Evolutionary conservation across 352 stramenopile species (phyloP).

Genomic region (Phytopythium litorale): DNA sequence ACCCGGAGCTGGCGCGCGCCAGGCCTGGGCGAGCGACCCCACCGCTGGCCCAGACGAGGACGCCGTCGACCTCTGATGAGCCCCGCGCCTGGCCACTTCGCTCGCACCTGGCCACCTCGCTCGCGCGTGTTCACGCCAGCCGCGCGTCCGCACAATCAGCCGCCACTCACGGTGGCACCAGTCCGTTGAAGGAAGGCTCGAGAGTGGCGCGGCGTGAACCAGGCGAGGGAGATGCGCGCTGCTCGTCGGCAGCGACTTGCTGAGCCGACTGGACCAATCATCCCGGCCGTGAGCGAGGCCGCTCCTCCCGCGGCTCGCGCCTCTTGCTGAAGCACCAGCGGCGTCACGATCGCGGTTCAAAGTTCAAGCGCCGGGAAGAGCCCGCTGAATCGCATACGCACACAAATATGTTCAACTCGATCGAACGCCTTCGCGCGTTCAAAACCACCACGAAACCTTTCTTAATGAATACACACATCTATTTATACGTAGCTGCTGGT

Average conservation of each 20-base stretch:
- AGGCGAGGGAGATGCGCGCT: constrained; percentile 1
- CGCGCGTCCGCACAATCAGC: background rate
- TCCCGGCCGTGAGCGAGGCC: too few relatives aligned
- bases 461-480: background rate
- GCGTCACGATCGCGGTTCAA: constrained; percentile 7
- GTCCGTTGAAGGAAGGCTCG: background rate
- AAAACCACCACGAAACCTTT: background rate
- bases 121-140: background rate
- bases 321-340: background rate
- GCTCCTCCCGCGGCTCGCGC: background rate
- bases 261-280: background rate
- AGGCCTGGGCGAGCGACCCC: background rate
- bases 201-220: constrained; percentile 1
- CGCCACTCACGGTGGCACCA: background rate
- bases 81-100: background rate
- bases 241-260: background rate
- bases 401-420: background rate
- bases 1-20: background rate
- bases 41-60: background rate
- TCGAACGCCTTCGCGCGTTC: background rate
- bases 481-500: background rate
- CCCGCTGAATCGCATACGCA: background rate
- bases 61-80: background rate
- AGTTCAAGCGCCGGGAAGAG: constrained; percentile 7
- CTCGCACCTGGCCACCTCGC: background rate